These are phyloP conservation scores for Scutellaria baicalensis DNA, from an alignment of 257 asterid genomes.

Conservation along the genomic window DNA sequence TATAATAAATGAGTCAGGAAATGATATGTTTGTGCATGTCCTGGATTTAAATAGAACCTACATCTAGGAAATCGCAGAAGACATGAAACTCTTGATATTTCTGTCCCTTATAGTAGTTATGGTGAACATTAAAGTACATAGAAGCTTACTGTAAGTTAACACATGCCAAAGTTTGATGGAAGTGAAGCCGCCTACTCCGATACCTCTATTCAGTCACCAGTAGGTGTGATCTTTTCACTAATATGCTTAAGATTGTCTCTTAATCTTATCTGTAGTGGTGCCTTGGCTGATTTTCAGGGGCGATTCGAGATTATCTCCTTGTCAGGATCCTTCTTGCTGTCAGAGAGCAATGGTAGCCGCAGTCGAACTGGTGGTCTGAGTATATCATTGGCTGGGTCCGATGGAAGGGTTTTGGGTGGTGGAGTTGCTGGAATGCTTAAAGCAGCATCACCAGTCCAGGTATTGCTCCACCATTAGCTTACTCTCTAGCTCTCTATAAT, in stretches of 20 bases:
- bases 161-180: neutral
- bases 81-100: neutral
- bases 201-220: neutral
- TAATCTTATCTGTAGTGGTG: neutral
- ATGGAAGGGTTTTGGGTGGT: constrained; percentile 87
- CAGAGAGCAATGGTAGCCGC: constrained; percentile 50
- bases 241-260: neutral
- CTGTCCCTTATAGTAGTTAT: neutral
- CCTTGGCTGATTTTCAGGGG: constrained; percentile 44
- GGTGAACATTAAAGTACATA: neutral
- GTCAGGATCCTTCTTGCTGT: constrained; percentile 64
- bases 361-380: constrained; percentile 54
- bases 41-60: no score
- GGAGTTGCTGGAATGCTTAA: constrained; percentile 78
- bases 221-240: neutral
- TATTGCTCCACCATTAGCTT: neutral
- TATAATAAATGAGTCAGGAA: no score
- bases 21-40: no score
- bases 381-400: constrained; percentile 79
- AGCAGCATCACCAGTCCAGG: constrained; percentile 88
- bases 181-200: neutral
- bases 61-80: neutral
- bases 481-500: neutral
- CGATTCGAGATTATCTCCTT: constrained; percentile 77
- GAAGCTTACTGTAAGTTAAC: neutral